A percentile compares a stretch with the other conserved stretches of the same genome.
Evolutionary conservation across 768 basidiomycete species (phyloP).

Genomic region (Russula foetens): DNA sequence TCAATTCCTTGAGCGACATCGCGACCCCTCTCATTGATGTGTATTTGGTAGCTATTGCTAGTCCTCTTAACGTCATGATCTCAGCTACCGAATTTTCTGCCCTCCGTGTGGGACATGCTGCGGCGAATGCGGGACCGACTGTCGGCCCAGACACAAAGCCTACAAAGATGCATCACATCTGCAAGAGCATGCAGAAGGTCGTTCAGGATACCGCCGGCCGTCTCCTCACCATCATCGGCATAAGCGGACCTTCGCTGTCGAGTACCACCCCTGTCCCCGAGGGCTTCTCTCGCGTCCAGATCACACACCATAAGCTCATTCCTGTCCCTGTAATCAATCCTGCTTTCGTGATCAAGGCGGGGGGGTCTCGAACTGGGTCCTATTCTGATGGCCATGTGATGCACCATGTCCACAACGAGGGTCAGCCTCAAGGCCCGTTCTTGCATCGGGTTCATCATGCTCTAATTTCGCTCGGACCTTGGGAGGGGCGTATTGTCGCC

Average conservation of each 20-base stretch:
- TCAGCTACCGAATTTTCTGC: conserved; percentile 10
- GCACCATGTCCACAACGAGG: conserved; percentile 24
- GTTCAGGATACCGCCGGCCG: conserved; percentile 6
- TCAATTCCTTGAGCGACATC: background rate
- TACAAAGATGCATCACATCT: conserved; percentile 15
- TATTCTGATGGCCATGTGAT: background rate
- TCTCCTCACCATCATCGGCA: conserved; percentile 9
- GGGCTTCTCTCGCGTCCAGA: background rate
- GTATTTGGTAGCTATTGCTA: conserved; percentile 6
- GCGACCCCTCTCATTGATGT: background rate
- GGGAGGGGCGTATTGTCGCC: conserved; percentile 78
- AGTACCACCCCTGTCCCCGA: background rate
- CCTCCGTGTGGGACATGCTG: conserved; percentile 14
- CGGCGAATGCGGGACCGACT: background rate
- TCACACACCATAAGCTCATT: background rate
- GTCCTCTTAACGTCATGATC: conserved; percentile 5
- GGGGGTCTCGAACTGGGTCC: background rate
- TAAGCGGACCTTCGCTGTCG: background rate
- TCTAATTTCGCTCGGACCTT: conserved; percentile 61
- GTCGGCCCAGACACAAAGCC: background rate
- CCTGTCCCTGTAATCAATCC: background rate
- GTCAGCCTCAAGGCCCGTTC: conserved; percentile 18
- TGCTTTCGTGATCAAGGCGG: background rate
- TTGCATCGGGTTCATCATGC: conserved; percentile 50
- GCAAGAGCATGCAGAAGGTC: conserved; percentile 17